A percentile compares a stretch with the other conserved stretches of the same genome.
phyloP scores from a whole-genome alignment of 768 basidiomycete species.

The Sporobolomyces pararoseus region DNA sequence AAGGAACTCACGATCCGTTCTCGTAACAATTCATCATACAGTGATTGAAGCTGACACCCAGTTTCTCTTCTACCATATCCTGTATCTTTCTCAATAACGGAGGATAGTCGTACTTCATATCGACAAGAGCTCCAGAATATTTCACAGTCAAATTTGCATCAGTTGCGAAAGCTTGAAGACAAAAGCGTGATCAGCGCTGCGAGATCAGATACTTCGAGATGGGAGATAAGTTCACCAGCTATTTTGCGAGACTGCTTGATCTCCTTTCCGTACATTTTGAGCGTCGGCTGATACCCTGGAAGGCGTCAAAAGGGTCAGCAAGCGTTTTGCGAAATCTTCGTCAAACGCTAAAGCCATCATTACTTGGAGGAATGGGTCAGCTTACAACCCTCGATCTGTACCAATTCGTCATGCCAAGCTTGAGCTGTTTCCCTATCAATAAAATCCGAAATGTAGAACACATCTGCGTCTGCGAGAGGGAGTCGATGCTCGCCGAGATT shows the following conservation, averaged over 20 bases:
- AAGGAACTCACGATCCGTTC: constrained; percentile 48
- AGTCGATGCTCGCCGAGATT: neutral
- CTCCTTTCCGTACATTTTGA: constrained; percentile 52
- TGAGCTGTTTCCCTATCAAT: constrained; percentile 45
- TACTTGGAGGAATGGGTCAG: neutral
- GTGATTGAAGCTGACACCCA: constrained; percentile 52
- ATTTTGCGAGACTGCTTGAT: constrained; percentile 52
- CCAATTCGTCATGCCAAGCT: constrained; percentile 49
- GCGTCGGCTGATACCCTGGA: constrained; percentile 52
- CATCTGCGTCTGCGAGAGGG: constrained; percentile 34
- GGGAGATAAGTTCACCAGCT: constrained; percentile 30
- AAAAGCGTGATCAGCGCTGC: neutral
- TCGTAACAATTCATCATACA: constrained; percentile 53
- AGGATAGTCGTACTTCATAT: constrained; percentile 51
- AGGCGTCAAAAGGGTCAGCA: neutral
- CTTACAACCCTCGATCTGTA: constrained; percentile 50
- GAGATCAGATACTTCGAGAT: neutral
- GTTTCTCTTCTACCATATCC: constrained; percentile 45
- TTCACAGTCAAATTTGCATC: constrained; percentile 47
- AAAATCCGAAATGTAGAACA: constrained; percentile 46
- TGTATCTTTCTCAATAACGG: constrained; percentile 48
- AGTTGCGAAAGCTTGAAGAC: constrained; percentile 48
- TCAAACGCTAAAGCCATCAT: too few species aligned
- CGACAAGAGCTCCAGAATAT: constrained; percentile 51
- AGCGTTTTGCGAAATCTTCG: too few species aligned